These are phyloP conservation scores for Chlamydomonas schloesseri DNA, from an alignment of 139 green algal species.

Conservation along the genomic window DNA sequence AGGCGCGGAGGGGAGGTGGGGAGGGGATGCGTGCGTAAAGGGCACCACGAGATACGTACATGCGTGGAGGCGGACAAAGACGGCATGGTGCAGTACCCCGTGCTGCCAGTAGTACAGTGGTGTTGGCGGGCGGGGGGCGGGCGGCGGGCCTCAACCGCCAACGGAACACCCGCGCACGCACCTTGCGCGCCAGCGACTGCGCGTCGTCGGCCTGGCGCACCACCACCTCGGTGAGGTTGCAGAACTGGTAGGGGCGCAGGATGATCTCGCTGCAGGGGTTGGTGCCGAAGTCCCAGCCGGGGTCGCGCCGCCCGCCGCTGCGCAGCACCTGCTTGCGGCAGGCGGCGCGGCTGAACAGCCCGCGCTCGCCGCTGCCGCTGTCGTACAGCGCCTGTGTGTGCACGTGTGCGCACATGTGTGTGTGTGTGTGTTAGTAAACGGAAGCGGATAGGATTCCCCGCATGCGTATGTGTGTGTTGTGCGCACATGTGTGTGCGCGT, in stretches of 20 bases:
- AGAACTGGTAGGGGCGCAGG: slow-evolving; percentile 64
- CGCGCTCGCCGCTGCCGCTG: slow-evolving; percentile 59
- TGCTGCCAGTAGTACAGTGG: no score
- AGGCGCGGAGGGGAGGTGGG: no score
- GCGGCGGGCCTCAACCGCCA: no score
- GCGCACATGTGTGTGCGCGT: no score
- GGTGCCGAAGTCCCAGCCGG: slow-evolving; percentile 50
- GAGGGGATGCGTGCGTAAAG: no score
- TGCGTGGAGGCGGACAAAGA: no score
- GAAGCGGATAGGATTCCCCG: no score
- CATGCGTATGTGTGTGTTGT: no score
- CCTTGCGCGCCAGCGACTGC: slow-evolving; percentile 49
- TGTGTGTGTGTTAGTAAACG: not conserved
- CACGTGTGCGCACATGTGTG: not conserved
- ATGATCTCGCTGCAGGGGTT: slow-evolving; percentile 68
- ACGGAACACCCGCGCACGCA: no score
- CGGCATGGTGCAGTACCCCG: no score
- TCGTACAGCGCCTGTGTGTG: slow-evolving; percentile 40
- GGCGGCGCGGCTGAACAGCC: slow-evolving; percentile 58
- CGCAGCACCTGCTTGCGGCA: slow-evolving; percentile 34
- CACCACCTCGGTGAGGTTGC: slow-evolving; percentile 65
- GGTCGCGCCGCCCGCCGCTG: slow-evolving; percentile 37
- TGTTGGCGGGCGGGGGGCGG: no score
- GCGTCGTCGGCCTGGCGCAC: slow-evolving; percentile 47
- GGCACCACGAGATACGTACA: no score